Base-by-base conservation (phyloP, 495 filamentous ascomycete species). In the Daldinia decipiens region DNA sequence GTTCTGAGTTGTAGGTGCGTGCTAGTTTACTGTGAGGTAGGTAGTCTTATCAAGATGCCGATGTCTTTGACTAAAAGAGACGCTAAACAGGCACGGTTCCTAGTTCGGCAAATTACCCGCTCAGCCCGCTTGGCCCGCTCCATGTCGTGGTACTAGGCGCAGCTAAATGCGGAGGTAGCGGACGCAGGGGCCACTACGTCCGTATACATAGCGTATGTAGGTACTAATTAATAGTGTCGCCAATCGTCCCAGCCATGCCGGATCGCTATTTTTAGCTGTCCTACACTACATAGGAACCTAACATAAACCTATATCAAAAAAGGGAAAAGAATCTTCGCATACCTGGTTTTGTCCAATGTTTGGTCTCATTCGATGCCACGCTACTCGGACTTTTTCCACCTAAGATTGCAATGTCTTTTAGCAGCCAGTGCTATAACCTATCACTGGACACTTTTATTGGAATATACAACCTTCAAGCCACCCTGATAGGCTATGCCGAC, bases 401-500 rank as follows among this genome's bases (percentile, higher is more conserved):
- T 7, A 57, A 36, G 32, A 57, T 38, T 32, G 32, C 50, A 11
- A 39, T 15, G 26, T 21, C 32, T 36, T 15, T 19, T 19, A 21
- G 32, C 54, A 3, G 15, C 39, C 32, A 36, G 39, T 13, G 9
- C 8, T 12, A 6, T 36, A 36, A 0, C 6, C 31, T 34, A 34
- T 11, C 7, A 6, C n/a, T n/a, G 21, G 7, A 17, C 19, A 11
- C 17, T 47, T 47, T 17, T 19, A 8, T 17, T 24, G 24, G 4
- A 1, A 47, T 36, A 38, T 17, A 38, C 6, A 56, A 13, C 11
- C 31, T 38, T 39, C 31, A 57, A 36, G 17, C 9, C 17, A 1
- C 9, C 5, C 17, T 55, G 52, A 68, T 62, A 58, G 59, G 59
- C 15, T 31, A n/a, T 32, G 40, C 4, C 45, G 21, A 21, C 34